phyloP scores from a whole-genome alignment of 2,329 filamentous ascomycete species.

The Pestalotiopsis fici region DNA sequence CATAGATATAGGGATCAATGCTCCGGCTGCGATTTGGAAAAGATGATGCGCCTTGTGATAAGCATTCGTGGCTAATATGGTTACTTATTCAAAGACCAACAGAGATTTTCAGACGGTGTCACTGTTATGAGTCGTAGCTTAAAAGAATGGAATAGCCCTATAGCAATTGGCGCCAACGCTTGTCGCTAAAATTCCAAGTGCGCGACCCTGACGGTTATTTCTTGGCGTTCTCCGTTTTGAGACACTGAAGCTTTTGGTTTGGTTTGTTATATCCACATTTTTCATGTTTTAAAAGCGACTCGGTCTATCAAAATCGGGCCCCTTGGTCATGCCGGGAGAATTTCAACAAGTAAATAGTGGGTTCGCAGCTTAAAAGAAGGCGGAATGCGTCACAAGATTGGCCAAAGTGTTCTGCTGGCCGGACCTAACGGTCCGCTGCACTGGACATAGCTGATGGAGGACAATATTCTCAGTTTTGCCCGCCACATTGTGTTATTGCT shows the following conservation, averaged over 20 bases:
- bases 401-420: not conserved
- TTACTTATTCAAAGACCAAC: not conserved
- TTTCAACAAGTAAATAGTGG: not conserved
- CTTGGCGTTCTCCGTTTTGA: not conserved
- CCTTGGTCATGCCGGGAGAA: not conserved
- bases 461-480: not conserved
- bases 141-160: too few species aligned
- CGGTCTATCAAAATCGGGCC: not conserved
- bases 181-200: too few species aligned
- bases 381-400: not conserved
- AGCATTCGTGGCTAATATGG: not conserved
- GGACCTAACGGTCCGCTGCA: not conserved
- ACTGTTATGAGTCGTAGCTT: too few species aligned
- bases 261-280: not conserved
- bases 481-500: not conserved
- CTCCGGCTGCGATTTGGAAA: not conserved
- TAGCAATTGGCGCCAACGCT: too few species aligned
- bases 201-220: not conserved
- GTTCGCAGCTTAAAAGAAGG: not conserved
- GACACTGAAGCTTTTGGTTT: not conserved
- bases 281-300: not conserved
- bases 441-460: not conserved
- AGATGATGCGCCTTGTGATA: not conserved
- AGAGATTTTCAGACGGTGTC: too few species aligned
- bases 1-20: not conserved